Percentiles rank a stretch among this genome's conserved stretches.
phyloP scores from a whole-genome alignment of 352 stramenopile species.

The Globisporangium abappressorium region DNA sequence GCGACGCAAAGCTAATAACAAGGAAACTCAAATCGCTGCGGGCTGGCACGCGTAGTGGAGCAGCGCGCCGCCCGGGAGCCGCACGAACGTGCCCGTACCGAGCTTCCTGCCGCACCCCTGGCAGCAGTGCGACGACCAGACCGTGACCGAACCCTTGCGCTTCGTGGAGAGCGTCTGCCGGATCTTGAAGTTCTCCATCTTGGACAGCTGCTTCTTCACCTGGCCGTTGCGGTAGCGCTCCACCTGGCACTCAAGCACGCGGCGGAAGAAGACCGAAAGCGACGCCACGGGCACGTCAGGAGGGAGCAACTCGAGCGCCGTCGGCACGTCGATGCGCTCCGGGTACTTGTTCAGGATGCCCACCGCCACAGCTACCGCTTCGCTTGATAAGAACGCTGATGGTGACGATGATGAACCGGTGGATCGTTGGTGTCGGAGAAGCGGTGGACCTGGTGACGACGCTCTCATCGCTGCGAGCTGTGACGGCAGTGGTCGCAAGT shows the following conservation, averaged over 20 bases:
- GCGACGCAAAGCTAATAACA: not conserved
- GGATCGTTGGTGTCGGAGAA: constrained; percentile 29
- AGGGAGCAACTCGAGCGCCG: constrained; percentile 69
- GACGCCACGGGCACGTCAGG: constrained; percentile 45
- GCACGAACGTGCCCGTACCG: constrained; percentile 67
- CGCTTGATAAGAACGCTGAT: constrained; percentile 31
- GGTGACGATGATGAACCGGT: constrained; percentile 1
- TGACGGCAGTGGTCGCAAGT: constrained; percentile 47
- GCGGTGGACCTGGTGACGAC: constrained; percentile 18
- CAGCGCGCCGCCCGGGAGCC: constrained; percentile 49
- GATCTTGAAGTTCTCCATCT: constrained; percentile 87
- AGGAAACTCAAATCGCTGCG: not conserved
- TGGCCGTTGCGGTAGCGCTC: constrained; percentile 74
- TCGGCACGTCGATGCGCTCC: constrained; percentile 78
- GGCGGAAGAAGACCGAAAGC: constrained; percentile 63
- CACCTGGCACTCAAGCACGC: constrained; percentile 73
- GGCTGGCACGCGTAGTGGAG: constrained; percentile 80
- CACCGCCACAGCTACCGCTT: constrained; percentile 64
- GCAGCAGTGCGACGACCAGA: constrained; percentile 76
- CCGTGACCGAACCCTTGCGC: constrained; percentile 64
- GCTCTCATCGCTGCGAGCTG: constrained; percentile 14
- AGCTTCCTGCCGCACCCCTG: constrained; percentile 68
- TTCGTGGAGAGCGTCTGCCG: constrained; percentile 61
- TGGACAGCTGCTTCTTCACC: constrained; percentile 84
- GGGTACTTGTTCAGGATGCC: constrained; percentile 81